Evolutionary conservation across 768 basidiomycete genomes (phyloP).

Genomic region (Aureoboletus auriporus): DNA sequence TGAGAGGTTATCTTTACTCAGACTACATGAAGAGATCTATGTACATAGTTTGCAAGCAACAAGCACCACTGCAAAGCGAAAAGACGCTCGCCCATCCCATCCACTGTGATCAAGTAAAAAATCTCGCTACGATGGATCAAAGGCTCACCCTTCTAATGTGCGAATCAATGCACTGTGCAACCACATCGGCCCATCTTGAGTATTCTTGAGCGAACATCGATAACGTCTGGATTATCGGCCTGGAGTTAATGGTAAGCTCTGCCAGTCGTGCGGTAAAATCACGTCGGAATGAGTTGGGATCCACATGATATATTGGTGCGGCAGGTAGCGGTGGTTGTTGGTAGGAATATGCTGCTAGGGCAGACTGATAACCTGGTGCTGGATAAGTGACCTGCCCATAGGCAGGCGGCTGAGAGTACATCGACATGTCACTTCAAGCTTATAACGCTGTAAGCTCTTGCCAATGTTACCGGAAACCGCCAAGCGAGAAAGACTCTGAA

Average conservation of each 20-base stretch:
- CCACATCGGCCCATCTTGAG: conserved; percentile 70
- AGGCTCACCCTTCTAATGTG: conserved; percentile 87
- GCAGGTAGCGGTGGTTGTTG: conserved; percentile 42
- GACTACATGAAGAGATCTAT: conserved; percentile 39
- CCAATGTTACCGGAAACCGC: conserved; percentile 27
- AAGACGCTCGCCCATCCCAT: conserved; percentile 23
- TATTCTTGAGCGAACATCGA: conserved; percentile 92
- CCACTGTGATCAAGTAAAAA: conserved; percentile 26
- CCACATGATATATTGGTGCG: conserved; percentile 46
- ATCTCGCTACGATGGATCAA: conserved; percentile 16
- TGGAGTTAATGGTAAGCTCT: conserved; percentile 89
- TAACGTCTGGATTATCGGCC: conserved; percentile 87
- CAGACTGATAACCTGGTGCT: conserved; percentile 43
- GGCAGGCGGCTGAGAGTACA: conserved; percentile 57
- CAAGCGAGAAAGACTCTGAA: conserved; percentile 30
- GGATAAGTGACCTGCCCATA: conserved; percentile 58
- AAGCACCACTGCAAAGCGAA: conserved; percentile 19
- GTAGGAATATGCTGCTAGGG: conserved; percentile 43
- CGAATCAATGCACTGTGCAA: conserved; percentile 76
- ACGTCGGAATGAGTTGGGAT: conserved; percentile 71
- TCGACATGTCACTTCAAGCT: conserved; percentile 50
- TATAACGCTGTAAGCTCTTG: conserved; percentile 30
- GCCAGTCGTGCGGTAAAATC: conserved; percentile 72
- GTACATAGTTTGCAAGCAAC: conserved; percentile 40
- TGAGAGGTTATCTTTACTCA: conserved; percentile 40